Evolutionary conservation across 2,329 filamentous ascomycete genomes (phyloP).

Genomic region (Aspergillus alliaceus): DNA sequence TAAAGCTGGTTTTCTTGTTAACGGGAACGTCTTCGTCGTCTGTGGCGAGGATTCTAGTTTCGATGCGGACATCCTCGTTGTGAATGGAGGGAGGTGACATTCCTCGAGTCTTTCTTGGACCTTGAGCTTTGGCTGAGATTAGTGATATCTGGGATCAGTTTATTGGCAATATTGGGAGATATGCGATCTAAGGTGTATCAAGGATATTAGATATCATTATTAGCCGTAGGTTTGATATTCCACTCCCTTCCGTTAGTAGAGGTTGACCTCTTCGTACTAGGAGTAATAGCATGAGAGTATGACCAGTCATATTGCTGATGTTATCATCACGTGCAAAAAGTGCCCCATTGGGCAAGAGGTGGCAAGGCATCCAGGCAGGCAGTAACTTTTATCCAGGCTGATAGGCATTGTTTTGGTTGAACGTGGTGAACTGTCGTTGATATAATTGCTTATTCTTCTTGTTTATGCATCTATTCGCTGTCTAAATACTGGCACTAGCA

Average conservation of each 20-base stretch:
- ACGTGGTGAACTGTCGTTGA: too few species aligned
- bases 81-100: conserved; percentile 2
- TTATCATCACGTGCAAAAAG: background rate
- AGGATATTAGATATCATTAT: background rate
- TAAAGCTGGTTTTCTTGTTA: conserved; percentile 36
- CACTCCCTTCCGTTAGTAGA: background rate
- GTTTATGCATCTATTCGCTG: background rate
- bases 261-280: too few species aligned
- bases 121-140: background rate
- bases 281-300: background rate
- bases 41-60: background rate
- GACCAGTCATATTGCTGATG: conserved; percentile 1
- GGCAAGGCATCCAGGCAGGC: background rate
- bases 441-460: too few species aligned
- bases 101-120: background rate
- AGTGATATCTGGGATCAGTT: background rate
- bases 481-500: background rate
- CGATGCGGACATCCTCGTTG: background rate
- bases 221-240: background rate
- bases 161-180: background rate
- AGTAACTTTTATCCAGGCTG: background rate
- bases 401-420: too few species aligned
- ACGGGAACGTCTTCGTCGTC: conserved; percentile 29
- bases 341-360: background rate
- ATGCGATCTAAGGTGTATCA: background rate